Conservation (phyloP, 2,329 filamentous ascomycete species). For the Neoarthrinium moseri region DNA sequence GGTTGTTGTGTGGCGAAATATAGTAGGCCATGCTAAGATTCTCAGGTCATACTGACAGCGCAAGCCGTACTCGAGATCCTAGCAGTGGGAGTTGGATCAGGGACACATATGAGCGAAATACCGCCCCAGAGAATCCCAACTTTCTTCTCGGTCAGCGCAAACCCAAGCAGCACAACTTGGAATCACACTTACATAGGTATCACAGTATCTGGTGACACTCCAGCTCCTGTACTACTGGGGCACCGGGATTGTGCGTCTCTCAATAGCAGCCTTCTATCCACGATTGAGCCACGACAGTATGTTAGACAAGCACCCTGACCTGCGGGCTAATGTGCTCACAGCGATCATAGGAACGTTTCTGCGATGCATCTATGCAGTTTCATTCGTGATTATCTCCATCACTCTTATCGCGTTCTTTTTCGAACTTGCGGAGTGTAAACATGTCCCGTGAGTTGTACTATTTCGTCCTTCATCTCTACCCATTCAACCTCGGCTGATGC, state of each 20-base stretch:
- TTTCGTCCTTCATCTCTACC: no score
- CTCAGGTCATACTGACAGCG: neutral
- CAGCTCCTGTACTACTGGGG: conserved; percentile 28
- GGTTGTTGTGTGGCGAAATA: no score
- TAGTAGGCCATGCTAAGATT: neutral
- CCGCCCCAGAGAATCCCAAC: conserved; percentile 1
- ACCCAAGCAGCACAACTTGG: neutral
- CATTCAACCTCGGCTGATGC: no score
- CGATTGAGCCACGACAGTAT: conserved; percentile 33
- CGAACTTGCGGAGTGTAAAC: conserved; percentile 15
- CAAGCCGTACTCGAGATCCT: conserved; percentile 3
- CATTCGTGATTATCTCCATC: conserved; percentile 8
- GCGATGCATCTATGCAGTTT: conserved; percentile 10
- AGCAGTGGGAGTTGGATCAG: conserved; percentile 7
- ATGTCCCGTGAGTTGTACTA: conserved; percentile 1
- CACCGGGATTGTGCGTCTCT: conserved; percentile 30
- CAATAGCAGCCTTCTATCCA: conserved; percentile 32
- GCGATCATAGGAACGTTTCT: neutral
- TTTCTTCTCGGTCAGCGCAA: conserved; percentile 1
- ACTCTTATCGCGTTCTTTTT: conserved; percentile 14
- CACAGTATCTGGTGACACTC: conserved; percentile 15
- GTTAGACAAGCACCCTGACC: conserved; percentile 6
- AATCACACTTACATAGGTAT: conserved; percentile 13
- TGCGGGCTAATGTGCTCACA: neutral
- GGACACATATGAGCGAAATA: conserved; percentile 2